phyloP scores from a whole-genome alignment of 768 basidiomycete genomes.

The Russula sp. region DNA sequence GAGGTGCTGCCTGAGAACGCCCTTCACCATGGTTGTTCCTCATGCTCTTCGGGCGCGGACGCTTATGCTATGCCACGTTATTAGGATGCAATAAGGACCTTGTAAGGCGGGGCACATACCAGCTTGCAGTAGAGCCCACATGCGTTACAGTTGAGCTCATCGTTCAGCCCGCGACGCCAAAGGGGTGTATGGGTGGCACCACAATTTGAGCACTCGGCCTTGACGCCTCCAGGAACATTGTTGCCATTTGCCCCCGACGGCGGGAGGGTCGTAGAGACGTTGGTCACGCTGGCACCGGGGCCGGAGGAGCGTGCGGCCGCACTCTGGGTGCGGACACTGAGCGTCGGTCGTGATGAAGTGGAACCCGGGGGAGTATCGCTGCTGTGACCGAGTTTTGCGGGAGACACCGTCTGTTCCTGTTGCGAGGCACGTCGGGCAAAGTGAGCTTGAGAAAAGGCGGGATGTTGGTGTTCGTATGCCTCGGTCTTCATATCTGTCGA shows the following conservation, averaged over 20 bases:
- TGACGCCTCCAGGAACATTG: slow-evolving; percentile 55
- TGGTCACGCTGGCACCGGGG: slow-evolving; percentile 53
- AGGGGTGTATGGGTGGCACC: slow-evolving; percentile 87
- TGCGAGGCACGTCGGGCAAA: slow-evolving; percentile 45
- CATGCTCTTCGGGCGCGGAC: slow-evolving; percentile 86
- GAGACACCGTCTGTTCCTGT: slow-evolving; percentile 50
- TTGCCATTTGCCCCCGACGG: slow-evolving; percentile 33
- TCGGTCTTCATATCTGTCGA: slow-evolving; percentile 33
- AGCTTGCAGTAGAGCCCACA: slow-evolving; percentile 86
- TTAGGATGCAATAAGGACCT: slow-evolving; percentile 11
- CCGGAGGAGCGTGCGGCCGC: slow-evolving; percentile 51
- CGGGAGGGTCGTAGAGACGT: slow-evolving; percentile 29
- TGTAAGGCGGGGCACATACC: slow-evolving; percentile 43
- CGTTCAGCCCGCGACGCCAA: slow-evolving; percentile 82
- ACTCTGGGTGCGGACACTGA: slow-evolving; percentile 27
- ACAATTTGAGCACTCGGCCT: slow-evolving; percentile 86
- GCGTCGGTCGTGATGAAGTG: slow-evolving; percentile 8
- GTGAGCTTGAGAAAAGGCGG: slow-evolving; percentile 38
- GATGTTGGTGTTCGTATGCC: slow-evolving; percentile 32
- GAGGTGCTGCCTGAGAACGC: slow-evolving; percentile 58
- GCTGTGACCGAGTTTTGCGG: slow-evolving; percentile 54
- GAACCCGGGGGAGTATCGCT: slow-evolving; percentile 12
- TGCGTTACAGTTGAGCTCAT: slow-evolving; percentile 87
- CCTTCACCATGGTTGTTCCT: slow-evolving; percentile 72
- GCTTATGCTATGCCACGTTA: slow-evolving; percentile 59